These are phyloP conservation scores for Ilyonectria destructans DNA, from an alignment of 2,329 filamentous ascomycete genomes.

Conservation along the genomic window DNA sequence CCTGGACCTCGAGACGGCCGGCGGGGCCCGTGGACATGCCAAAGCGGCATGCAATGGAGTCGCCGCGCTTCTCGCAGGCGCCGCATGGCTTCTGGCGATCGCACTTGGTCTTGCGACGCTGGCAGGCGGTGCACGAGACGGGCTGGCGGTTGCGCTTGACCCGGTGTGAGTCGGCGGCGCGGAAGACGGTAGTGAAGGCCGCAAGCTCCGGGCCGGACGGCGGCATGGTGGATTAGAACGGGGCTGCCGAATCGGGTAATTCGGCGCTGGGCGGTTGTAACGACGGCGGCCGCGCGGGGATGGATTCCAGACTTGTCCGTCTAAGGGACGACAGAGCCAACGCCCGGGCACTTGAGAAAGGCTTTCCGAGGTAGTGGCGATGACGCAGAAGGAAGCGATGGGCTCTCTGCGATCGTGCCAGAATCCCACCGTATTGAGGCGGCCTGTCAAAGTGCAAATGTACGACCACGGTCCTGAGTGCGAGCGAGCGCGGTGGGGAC, in stretches of 20 bases:
- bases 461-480: background rate
- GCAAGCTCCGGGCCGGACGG: slow-evolving; percentile 43
- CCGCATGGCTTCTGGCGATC: slow-evolving; percentile 60
- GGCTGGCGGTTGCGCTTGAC: slow-evolving; percentile 59
- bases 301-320: background rate
- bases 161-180: slow-evolving; percentile 53
- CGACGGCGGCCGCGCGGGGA: background rate
- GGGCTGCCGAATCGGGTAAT: slow-evolving; percentile 13
- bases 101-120: slow-evolving; percentile 61
- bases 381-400: too few relatives aligned
- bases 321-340: too few relatives aligned
- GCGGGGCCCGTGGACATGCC: slow-evolving; percentile 37
- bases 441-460: background rate
- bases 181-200: slow-evolving; percentile 55
- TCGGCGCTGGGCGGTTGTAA: background rate
- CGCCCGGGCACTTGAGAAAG: too few relatives aligned
- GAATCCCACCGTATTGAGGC: too few relatives aligned
- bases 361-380: too few relatives aligned
- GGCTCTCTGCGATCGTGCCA: too few relatives aligned
- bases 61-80: slow-evolving; percentile 58
- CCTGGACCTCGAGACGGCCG: slow-evolving; percentile 56
- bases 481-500: background rate
- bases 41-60: slow-evolving; percentile 54
- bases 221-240: slow-evolving; percentile 41
- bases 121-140: slow-evolving; percentile 61